Evolutionary conservation across 2,329 filamentous ascomycete genomes (phyloP).

Genomic region (Plenodomus biglobosus): DNA sequence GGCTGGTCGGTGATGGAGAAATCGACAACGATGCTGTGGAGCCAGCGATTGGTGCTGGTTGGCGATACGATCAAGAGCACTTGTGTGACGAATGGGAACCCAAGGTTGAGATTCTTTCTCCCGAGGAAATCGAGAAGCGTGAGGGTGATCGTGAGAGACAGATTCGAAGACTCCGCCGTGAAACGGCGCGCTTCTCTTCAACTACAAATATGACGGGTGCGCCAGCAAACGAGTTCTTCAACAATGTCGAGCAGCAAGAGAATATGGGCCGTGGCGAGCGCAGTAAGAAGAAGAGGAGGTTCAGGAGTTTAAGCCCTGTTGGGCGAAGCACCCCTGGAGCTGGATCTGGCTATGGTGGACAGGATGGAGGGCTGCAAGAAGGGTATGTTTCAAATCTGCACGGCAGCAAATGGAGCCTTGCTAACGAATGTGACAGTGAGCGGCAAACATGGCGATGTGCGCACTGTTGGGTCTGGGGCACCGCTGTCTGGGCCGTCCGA

Average conservation of each 20-base stretch:
- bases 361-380: conserved; percentile 58
- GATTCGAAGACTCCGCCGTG: conserved; percentile 79
- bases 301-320: conserved; percentile 81
- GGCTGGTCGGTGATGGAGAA: conserved; percentile 72
- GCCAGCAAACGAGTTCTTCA: conserved; percentile 64
- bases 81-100: conserved; percentile 63
- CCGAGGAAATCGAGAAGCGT: conserved; percentile 96
- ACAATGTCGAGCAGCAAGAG: conserved; percentile 58
- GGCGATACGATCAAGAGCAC: conserved; percentile 92
- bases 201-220: conserved; percentile 77
- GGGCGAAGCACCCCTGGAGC: conserved; percentile 81
- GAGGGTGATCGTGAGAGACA: conserved; percentile 93
- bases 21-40: conserved; percentile 88
- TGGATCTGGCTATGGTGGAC: conserved; percentile 68
- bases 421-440: conserved; percentile 56
- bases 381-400: conserved; percentile 29
- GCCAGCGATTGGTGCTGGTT: conserved; percentile 75
- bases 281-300: conserved; percentile 92
- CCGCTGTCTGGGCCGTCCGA: conserved; percentile 89
- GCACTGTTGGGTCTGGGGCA: conserved; percentile 86
- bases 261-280: conserved; percentile 91
- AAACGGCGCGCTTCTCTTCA: conserved; percentile 89
- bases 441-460: conserved; percentile 81
- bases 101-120: conserved; percentile 65
- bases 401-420: conserved; percentile 4